A percentile compares a stretch with the other conserved stretches of the same genome.
Conservation (phyloP, 2,329 filamentous ascomycete species). For the Fulvia fulva region DNA sequence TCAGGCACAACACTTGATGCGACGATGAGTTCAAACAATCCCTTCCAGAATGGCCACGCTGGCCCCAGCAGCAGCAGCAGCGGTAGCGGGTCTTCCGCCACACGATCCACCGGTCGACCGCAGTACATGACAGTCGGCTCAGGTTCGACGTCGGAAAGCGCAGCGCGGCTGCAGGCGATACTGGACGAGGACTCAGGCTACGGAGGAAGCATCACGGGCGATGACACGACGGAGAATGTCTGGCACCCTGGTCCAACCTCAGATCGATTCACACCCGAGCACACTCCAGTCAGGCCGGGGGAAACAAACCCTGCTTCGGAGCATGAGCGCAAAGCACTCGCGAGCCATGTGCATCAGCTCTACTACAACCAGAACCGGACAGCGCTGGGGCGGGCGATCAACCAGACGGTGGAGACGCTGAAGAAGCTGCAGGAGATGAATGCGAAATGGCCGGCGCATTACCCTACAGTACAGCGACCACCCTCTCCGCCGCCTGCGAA, state of each 20-base stretch:
- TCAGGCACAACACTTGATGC: constrained; percentile 1
- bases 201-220: constrained; percentile 68
- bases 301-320: constrained; percentile 51
- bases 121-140: constrained; percentile 85
- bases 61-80: constrained; percentile 27
- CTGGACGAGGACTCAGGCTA: constrained; percentile 90
- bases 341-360: constrained; percentile 84
- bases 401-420: constrained; percentile 77
- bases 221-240: constrained; percentile 52
- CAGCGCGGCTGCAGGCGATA: constrained; percentile 72
- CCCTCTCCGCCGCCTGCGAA: constrained; percentile 42
- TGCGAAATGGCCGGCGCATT: constrained; percentile 86
- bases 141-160: constrained; percentile 76
- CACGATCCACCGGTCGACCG: constrained; percentile 41
- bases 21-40: constrained; percentile 34
- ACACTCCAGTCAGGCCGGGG: constrained; percentile 50
- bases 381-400: constrained; percentile 82
- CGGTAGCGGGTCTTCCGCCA: constrained; percentile 18
- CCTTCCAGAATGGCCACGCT: constrained; percentile 27
- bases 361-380: constrained; percentile 92
- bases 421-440: constrained; percentile 86
- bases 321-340: constrained; percentile 63
- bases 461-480: constrained; percentile 74
- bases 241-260: constrained; percentile 56
- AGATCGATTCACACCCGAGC: constrained; percentile 55